These are phyloP conservation scores for Dovyalis caffra DNA, from an alignment of 345 rosid species.

Conservation along the genomic window DNA sequence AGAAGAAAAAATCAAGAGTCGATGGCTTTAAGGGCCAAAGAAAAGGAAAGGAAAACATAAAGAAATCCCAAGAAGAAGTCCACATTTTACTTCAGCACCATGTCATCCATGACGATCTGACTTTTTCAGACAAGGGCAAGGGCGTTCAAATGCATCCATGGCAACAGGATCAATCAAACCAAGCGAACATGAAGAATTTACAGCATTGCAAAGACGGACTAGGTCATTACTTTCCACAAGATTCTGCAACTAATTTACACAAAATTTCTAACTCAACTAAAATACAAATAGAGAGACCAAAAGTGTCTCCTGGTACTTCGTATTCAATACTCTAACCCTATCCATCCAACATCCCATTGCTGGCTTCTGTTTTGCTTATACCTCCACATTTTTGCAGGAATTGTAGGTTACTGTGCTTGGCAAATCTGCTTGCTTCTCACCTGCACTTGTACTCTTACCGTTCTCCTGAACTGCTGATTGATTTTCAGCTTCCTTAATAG, in stretches of 20 bases:
- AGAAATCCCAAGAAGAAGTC: no score
- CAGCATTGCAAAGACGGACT: not conserved
- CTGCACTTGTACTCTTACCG: not conserved
- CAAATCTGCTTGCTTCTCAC: slow-evolving; percentile 1
- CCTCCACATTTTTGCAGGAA: slow-evolving; percentile 21
- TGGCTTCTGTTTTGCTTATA: slow-evolving; percentile 24
- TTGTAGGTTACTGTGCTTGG: slow-evolving; percentile 3
- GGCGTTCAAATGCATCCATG: not conserved
- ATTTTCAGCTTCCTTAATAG: slow-evolving; percentile 16
- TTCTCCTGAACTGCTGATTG: slow-evolving; percentile 27
- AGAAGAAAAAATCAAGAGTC: no score
- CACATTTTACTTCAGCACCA: no score
- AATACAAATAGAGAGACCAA: not conserved
- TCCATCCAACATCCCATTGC: slow-evolving; percentile 3
- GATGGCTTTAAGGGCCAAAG: no score
- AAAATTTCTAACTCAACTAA: slow-evolving; percentile 14
- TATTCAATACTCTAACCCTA: slow-evolving; percentile 14
- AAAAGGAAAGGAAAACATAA: no score
- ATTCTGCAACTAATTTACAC: slow-evolving; percentile 24
- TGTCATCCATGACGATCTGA: no score
- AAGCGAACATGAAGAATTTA: not conserved
- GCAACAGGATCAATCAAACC: not conserved
- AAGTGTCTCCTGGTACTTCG: slow-evolving; percentile 3
- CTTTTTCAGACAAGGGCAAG: no score
- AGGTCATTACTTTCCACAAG: slow-evolving; percentile 7